These are phyloP conservation scores for Penicillium sp. DNA, from an alignment of 2,329 filamentous ascomycete species.

Conservation along the genomic window DNA sequence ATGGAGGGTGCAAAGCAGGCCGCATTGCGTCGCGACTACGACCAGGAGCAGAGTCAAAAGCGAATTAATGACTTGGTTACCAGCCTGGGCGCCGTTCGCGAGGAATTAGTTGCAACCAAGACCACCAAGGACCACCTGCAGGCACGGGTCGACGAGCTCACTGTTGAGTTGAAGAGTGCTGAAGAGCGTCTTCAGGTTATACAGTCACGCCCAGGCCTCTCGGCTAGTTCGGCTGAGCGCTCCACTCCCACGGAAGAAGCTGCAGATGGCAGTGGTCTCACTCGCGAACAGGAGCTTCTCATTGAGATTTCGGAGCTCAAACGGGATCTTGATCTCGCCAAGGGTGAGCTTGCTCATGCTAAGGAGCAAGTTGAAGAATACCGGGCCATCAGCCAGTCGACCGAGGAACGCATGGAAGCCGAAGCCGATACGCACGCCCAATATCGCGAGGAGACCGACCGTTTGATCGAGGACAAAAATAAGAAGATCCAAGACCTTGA, in stretches of 20 bases:
- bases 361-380: constrained; percentile 84
- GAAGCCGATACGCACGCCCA: constrained; percentile 80
- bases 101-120: constrained; percentile 84
- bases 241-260: constrained; percentile 48
- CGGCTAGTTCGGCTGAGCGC: constrained; percentile 53
- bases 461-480: constrained; percentile 75
- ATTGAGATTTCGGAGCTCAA: constrained; percentile 85
- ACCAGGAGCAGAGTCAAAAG: constrained; percentile 83
- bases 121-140: constrained; percentile 89
- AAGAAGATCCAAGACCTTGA: constrained; percentile 77
- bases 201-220: constrained; percentile 74
- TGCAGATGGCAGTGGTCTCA: constrained; percentile 62
- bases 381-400: constrained; percentile 80
- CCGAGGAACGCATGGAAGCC: constrained; percentile 83
- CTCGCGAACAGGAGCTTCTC: constrained; percentile 75
- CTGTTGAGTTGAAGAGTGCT: constrained; percentile 82
- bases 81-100: constrained; percentile 76
- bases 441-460: constrained; percentile 84
- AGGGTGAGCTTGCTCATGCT: constrained; percentile 77
- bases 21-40: constrained; percentile 83
- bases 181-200: constrained; percentile 84
- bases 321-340: constrained; percentile 80
- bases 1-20: constrained; percentile 82
- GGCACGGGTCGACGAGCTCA: constrained; percentile 82
- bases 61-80: constrained; percentile 88